phyloP scores from a whole-genome alignment of 768 basidiomycete species.

The Hypholoma fasciculare region DNA sequence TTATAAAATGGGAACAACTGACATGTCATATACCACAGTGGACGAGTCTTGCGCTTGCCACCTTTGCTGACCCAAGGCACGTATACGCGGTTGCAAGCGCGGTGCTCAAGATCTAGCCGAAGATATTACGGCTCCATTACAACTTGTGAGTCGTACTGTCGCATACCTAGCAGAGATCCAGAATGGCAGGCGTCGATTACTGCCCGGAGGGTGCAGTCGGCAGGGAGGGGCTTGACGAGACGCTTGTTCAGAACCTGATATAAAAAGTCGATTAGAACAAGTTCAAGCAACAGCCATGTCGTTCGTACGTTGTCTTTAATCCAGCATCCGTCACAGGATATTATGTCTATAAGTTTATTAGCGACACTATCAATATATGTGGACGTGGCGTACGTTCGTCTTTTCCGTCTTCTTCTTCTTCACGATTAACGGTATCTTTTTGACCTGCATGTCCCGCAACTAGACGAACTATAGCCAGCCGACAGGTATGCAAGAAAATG shows the following conservation, averaged over 20 bases:
- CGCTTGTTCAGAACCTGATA: neutral
- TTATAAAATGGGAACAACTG: neutral
- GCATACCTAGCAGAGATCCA: neutral
- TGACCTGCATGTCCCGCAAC: slow-evolving; percentile 1
- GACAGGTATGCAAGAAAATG: neutral
- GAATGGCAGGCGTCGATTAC: slow-evolving; percentile 3
- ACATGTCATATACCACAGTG: neutral
- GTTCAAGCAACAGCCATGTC: no score
- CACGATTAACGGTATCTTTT: neutral
- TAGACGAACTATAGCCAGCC: neutral
- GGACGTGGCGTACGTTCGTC: neutral
- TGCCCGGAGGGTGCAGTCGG: neutral
- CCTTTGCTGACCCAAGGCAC: slow-evolving; percentile 3
- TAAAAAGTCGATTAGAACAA: neutral
- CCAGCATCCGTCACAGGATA: neutral
- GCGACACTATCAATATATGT: neutral
- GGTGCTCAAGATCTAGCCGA: neutral
- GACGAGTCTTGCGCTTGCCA: neutral
- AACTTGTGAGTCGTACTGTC: neutral
- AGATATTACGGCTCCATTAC: neutral
- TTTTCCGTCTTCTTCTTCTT: slow-evolving; percentile 3
- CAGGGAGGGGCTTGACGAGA: neutral
- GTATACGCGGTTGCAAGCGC: neutral
- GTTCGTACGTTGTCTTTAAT: slow-evolving; percentile 1
- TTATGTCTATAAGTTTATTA: neutral